Evolutionary conservation across 768 basidiomycete species (phyloP).

Genomic region (Auriscalpium orientale): DNA sequence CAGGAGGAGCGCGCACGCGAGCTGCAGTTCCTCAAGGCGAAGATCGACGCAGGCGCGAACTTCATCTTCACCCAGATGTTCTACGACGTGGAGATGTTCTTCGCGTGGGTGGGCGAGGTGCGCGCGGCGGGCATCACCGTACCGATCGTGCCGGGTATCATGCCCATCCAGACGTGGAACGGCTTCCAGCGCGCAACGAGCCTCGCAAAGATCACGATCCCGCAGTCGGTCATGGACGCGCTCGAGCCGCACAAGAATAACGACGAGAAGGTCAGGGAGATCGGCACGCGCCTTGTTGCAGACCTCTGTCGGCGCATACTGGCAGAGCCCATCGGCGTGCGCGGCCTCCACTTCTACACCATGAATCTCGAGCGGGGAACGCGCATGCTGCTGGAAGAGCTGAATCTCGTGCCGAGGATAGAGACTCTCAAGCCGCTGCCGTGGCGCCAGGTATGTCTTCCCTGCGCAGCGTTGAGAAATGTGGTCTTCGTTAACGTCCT

Average conservation of each 20-base stretch:
- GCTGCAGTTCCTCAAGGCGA: constrained; percentile 81
- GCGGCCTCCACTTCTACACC: constrained; percentile 92
- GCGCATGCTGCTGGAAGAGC: constrained; percentile 88
- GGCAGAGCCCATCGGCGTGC: constrained; percentile 70
- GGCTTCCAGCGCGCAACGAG: constrained; percentile 79
- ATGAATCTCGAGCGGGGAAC: constrained; percentile 97
- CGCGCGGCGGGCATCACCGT: constrained; percentile 81
- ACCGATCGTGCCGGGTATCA: constrained; percentile 90
- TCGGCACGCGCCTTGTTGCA: constrained; percentile 91
- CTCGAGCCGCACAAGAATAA: constrained; percentile 85
- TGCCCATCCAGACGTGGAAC: constrained; percentile 94
- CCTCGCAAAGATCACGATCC: constrained; percentile 73
- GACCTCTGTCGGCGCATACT: constrained; percentile 90
- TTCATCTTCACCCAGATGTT: constrained; percentile 99
- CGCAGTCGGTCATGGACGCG: constrained; percentile 63
- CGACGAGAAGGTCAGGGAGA: constrained; percentile 86
- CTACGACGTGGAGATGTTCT: constrained; percentile 88
- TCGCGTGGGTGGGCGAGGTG: constrained; percentile 80
- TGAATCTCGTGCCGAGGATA: constrained; percentile 78
- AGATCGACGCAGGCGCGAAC: constrained; percentile 81
- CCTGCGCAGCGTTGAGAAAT: too few species aligned
- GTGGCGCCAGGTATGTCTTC: constrained; percentile 76
- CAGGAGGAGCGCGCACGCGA: constrained; percentile 70
- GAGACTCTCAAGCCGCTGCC: constrained; percentile 94
- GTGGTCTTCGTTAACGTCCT: constrained; percentile 8